A percentile compares a stretch with the other conserved stretches of the same genome.
phyloP scores from a whole-genome alignment of 441 rosid species.

The Corymbia citriodora region DNA sequence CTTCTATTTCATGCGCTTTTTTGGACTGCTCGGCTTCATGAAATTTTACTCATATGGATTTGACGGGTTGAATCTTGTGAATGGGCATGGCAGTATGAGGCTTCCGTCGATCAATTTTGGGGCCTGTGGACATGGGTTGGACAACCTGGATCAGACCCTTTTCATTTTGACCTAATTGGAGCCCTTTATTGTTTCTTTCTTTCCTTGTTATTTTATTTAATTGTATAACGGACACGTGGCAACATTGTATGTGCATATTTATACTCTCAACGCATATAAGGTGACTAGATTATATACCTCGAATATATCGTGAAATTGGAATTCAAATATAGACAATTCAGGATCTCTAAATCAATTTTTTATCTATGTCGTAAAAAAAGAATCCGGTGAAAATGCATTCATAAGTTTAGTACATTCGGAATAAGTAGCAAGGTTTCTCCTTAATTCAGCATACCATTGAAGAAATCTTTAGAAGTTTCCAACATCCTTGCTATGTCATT shows the following conservation, averaged over 20 bases:
- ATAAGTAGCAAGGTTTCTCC: neutral
- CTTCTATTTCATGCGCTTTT: too few relatives aligned
- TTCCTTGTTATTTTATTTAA: too few relatives aligned
- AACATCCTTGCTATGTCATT: accelerated
- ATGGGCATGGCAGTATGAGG: too few relatives aligned
- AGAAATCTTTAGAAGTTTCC: neutral
- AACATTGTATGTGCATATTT: neutral
- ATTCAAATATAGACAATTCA: neutral
- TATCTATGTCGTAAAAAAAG: neutral
- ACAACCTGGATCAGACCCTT: neutral
- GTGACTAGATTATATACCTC: neutral
- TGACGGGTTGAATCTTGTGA: too few relatives aligned
- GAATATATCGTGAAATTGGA: neutral
- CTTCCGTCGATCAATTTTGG: too few relatives aligned
- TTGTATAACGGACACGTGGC: neutral
- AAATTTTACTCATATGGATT: too few relatives aligned
- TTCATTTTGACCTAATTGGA: too few relatives aligned
- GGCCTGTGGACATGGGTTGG: neutral
- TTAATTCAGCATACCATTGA: neutral
- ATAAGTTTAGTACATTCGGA: neutral
- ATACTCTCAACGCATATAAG: neutral
- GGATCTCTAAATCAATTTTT: neutral
- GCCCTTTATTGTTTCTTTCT: too few relatives aligned
- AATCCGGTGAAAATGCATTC: neutral
- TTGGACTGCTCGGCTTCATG: too few relatives aligned